Percentiles rank a stretch among this genome's conserved stretches.
phyloP scores from a whole-genome alignment of 345 rosid species.

The Lenwebbia sp. region DNA sequence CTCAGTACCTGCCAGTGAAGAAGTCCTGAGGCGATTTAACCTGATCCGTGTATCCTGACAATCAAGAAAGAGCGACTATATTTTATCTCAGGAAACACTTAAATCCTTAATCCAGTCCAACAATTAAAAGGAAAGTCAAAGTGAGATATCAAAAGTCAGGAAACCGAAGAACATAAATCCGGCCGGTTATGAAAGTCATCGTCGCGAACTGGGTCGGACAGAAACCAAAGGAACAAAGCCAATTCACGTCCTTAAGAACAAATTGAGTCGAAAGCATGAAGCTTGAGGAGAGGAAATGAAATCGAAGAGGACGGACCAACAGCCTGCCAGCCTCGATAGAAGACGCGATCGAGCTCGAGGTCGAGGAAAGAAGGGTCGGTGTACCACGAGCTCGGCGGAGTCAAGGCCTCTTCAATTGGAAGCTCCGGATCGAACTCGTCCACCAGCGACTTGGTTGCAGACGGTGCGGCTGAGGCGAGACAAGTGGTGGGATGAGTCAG shows the following conservation, averaged over 20 bases:
- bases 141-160: neutral
- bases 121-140: too few relatives aligned
- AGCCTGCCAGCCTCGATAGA: conserved; percentile 80
- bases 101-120: neutral
- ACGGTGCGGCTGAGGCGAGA: neutral
- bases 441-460: conserved; percentile 6
- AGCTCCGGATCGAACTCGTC: conserved; percentile 47
- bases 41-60: conserved; percentile 60
- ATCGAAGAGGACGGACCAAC: conserved; percentile 38
- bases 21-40: conserved; percentile 52
- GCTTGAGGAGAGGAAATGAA: neutral
- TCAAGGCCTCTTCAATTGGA: conserved; percentile 57
- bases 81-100: neutral
- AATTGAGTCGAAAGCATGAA: neutral
- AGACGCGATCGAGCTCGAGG: conserved; percentile 55
- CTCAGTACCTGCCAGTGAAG: conserved; percentile 71
- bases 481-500: neutral
- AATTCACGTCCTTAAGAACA: neutral
- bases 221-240: neutral
- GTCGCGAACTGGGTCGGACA: neutral
- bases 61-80: neutral
- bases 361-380: conserved; percentile 46
- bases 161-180: neutral
- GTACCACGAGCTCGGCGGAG: conserved; percentile 88
- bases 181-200: neutral